These are phyloP conservation scores for Vachellia pachyceras DNA, from an alignment of 306 rosid species.

Conservation along the genomic window DNA sequence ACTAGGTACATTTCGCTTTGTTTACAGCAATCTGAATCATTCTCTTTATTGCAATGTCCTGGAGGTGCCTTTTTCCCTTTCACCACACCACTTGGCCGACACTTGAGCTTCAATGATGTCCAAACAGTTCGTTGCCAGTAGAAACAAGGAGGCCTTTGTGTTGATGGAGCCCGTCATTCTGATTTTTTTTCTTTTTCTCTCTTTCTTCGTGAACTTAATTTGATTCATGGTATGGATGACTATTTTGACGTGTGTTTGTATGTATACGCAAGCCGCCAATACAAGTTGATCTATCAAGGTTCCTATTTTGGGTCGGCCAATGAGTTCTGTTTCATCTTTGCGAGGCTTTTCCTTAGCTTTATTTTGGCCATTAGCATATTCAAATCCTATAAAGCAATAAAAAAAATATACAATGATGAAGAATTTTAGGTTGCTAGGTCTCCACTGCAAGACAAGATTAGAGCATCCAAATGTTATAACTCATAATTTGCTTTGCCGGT, in stretches of 20 bases:
- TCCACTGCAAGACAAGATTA: neutral
- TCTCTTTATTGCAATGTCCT: slow-evolving; percentile 34
- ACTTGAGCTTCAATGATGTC: neutral
- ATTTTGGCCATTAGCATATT: neutral
- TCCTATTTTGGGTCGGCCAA: neutral
- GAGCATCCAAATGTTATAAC: neutral
- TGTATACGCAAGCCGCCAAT: too few relatives aligned
- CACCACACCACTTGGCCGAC: slow-evolving; percentile 8
- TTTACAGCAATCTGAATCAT: slow-evolving; percentile 40
- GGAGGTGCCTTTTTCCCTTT: slow-evolving; percentile 32
- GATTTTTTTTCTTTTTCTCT: neutral
- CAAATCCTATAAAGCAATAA: neutral
- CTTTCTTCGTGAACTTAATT: neutral
- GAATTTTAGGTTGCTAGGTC: neutral
- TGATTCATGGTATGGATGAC: too few relatives aligned
- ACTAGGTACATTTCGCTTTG: slow-evolving; percentile 22
- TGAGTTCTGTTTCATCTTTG: neutral
- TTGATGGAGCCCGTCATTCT: neutral
- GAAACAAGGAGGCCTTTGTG: neutral
- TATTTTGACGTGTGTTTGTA: too few relatives aligned
- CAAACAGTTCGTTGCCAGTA: neutral
- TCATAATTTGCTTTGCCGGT: neutral
- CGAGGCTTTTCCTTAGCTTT: neutral
- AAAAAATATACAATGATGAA: neutral
- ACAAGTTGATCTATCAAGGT: too few relatives aligned